Conservation (phyloP, 208 protist species). For the Leishmania martiniquensis region DNA sequence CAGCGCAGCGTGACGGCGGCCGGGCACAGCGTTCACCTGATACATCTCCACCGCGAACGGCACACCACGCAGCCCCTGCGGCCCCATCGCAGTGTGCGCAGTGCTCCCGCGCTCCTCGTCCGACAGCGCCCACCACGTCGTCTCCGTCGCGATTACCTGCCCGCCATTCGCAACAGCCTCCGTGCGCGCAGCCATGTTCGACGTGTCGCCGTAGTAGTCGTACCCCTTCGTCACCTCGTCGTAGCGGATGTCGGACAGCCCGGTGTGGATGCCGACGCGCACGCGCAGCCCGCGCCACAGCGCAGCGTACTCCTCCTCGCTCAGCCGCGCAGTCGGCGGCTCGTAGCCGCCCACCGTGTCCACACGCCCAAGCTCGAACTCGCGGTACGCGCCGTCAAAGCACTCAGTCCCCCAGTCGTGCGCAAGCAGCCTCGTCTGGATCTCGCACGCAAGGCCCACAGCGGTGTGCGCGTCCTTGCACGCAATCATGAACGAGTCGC, state of each 20-base stretch:
- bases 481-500: constrained; percentile 54
- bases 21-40: constrained; percentile 55
- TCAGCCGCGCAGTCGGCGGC: constrained; percentile 39
- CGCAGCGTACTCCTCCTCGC: constrained; percentile 33
- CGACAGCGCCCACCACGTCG: constrained; percentile 44
- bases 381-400: constrained; percentile 52
- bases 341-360: constrained; percentile 20
- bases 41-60: constrained; percentile 61
- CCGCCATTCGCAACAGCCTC: constrained; percentile 75
- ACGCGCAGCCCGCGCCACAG: constrained; percentile 58
- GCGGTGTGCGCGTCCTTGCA: constrained; percentile 49
- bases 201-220: constrained; percentile 39
- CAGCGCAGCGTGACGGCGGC: constrained; percentile 43
- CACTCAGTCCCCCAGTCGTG: constrained; percentile 53
- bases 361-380: constrained; percentile 42
- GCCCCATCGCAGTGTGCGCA: constrained; percentile 26
- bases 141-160: constrained; percentile 67
- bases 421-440: constrained; percentile 57
- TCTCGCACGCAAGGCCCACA: constrained; percentile 45
- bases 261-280: constrained; percentile 64
- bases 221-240: constrained; percentile 62
- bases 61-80: constrained; percentile 57
- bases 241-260: constrained; percentile 57
- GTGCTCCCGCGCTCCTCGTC: constrained; percentile 31
- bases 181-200: constrained; percentile 85